Evolutionary conservation across 345 rosid genomes (phyloP).

Genomic region (Pistacia integerrima): DNA sequence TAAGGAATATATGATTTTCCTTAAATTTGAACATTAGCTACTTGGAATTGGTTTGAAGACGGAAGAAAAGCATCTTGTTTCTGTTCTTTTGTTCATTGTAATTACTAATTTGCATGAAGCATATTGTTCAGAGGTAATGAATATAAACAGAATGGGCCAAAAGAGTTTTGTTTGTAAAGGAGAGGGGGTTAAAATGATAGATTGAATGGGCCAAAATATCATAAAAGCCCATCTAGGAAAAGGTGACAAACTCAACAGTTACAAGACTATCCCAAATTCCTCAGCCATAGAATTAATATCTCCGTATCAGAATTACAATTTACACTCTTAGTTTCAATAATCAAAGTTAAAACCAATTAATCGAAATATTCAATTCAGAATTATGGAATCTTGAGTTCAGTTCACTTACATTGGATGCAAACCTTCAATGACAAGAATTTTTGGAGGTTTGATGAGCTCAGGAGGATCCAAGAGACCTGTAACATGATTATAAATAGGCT

Average conservation of each 20-base stretch:
- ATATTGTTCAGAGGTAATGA: not conserved
- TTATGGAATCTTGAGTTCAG: not conserved
- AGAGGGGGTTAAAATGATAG: not conserved
- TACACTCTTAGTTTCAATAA: not conserved
- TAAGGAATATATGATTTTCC: not conserved
- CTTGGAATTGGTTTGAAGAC: not conserved
- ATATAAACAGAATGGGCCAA: not conserved
- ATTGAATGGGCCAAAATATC: not conserved
- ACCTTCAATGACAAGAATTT: conserved; percentile 97
- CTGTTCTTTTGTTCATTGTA: not conserved
- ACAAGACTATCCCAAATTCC: not conserved
- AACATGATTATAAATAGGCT: conserved; percentile 95
- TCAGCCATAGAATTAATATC: conserved; percentile 9
- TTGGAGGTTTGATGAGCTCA: conserved; percentile 90
- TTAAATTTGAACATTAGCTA: not conserved
- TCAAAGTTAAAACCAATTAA: not conserved
- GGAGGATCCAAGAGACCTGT: conserved; percentile 90
- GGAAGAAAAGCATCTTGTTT: not conserved
- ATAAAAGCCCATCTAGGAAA: not conserved
- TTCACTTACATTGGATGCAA: conserved; percentile 91
- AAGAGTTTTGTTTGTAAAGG: not conserved
- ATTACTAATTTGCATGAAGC: not conserved
- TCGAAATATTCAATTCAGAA: not conserved
- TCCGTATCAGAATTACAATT: not conserved
- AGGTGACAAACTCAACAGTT: not conserved